Base-by-base conservation (phyloP, 768 basidiomycete species). In the Gautieria morchelliformis region DNA sequence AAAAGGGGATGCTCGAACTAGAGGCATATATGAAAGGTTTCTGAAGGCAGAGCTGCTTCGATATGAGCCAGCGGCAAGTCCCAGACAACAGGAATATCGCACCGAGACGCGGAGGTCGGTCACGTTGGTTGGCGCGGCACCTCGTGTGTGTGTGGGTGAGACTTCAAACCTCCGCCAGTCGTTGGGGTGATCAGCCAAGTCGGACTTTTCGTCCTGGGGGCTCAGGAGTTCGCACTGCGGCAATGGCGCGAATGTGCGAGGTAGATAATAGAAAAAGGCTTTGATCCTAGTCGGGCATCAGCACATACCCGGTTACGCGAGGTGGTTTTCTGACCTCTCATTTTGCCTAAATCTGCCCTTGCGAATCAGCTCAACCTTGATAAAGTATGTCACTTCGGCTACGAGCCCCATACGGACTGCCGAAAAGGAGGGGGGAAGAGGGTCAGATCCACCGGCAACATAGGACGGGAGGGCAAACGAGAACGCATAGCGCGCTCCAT, bases 371-470 rank as follows among this genome's bases (percentile, higher is more conserved):
- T 73, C 67, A 33, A 77, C 66, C 60, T 67, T 71, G 41, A 77
- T 33, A 32, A 58, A 57, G 60, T 77, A 78, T 17, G 63, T 61
- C 20, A 76, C 66, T 49, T 75, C 64, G 17, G 58, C 59, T 27
- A 63, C 61, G 8, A 66, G 63, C 49, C 66, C 70, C 45, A 61
- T 66, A 41, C 63, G 71, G 54, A 63, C 69, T 30, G 58, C 66
- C 56, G 64, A 68, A 61, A 60, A 73, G 3, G 75, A 73, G 10
- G 76, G 75, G 3, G 77, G 76, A 6, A 75, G 69, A 17, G 62
- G 62, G 19, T 63, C 63, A 10, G 39, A 61, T 22, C 62, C 61
- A 17, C 67, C 70, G 24, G 65, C 63, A 41, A 70, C 64, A 57
- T 69, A 65, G 9, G 66, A 61, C 9, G 76, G 76, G 61, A 77